phyloP scores from a whole-genome alignment of 352 stramenopile species.

The Phytophthora pluvialis region DNA sequence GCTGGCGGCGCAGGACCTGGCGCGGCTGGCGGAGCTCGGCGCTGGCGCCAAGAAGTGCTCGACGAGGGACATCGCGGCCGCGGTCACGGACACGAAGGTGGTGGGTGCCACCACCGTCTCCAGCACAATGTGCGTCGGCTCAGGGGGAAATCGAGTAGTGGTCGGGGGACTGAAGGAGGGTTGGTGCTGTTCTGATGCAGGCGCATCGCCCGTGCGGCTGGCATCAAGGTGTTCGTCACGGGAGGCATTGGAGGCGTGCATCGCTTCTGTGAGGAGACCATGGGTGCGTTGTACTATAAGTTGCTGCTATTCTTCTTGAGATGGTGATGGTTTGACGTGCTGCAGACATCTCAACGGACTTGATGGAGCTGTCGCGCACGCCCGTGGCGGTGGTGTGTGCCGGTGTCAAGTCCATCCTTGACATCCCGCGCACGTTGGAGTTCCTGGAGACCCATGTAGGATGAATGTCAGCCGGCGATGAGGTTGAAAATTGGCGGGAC shows the following conservation, averaged over 20 bases:
- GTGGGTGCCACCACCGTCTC: conserved; percentile 96
- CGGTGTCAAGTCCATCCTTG: conserved; percentile 99
- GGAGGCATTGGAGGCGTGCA: conserved; percentile 97
- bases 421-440: conserved; percentile 97
- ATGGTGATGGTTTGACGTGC: conserved; percentile 2
- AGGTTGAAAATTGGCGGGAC: neutral
- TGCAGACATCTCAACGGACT: conserved; percentile 95
- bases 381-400: conserved; percentile 97
- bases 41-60: conserved; percentile 75
- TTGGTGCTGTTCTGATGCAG: conserved; percentile 33
- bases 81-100: conserved; percentile 70
- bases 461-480: neutral
- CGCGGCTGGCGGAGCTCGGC: conserved; percentile 70
- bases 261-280: conserved; percentile 92
- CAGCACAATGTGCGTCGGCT: conserved; percentile 89
- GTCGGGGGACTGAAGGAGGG: neutral
- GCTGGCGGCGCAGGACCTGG: conserved; percentile 61
- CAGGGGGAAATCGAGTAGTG: neutral
- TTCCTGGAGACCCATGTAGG: conserved; percentile 94
- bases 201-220: conserved; percentile 92
- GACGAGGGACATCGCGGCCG: conserved; percentile 83
- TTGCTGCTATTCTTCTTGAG: neutral
- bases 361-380: conserved; percentile 96
- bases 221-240: conserved; percentile 98
- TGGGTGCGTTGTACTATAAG: conserved; percentile 62